A percentile compares a stretch with the other conserved stretches of the same genome.
These are phyloP conservation scores for Mucor circinelloides DNA, from an alignment of 371 early-diverging fungal genomes.

Conservation along the genomic window DNA sequence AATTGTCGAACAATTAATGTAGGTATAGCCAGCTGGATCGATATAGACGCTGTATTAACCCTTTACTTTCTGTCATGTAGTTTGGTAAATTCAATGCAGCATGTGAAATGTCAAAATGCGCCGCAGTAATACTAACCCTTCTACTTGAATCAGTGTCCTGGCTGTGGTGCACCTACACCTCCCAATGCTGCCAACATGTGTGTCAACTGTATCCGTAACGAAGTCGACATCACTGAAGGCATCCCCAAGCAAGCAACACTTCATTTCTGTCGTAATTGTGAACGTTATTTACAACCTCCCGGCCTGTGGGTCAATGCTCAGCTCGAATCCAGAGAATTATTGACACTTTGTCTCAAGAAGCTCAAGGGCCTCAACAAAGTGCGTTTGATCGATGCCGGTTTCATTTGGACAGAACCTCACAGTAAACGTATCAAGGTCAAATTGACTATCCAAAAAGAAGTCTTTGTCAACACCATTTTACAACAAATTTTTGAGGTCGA, in stretches of 20 bases:
- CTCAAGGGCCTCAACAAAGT: conserved; percentile 91
- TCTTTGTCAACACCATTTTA: conserved; percentile 91
- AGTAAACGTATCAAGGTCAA: conserved; percentile 92
- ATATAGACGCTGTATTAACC: neutral
- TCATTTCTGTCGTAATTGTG: conserved; percentile 96
- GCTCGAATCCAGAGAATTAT: conserved; percentile 93
- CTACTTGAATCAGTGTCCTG: conserved; percentile 81
- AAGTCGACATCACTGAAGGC: conserved; percentile 97
- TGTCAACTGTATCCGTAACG: conserved; percentile 95
- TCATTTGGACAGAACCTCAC: conserved; percentile 99
- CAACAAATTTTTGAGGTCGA: conserved; percentile 98
- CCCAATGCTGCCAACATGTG: conserved; percentile 99
- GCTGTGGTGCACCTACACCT: conserved; percentile 95
- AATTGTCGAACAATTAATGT: conserved; percentile 55
- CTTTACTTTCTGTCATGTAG: conserved; percentile 19
- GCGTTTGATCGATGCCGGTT: conserved; percentile 96
- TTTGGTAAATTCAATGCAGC: conserved; percentile 29
- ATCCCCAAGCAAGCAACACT: conserved; percentile 96
- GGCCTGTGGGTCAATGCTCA: conserved; percentile 88
- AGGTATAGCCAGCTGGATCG: conserved; percentile 10
- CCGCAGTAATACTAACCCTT: conserved; percentile 2
- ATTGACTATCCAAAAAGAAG: conserved; percentile 98
- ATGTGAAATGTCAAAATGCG: neutral
- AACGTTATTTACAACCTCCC: conserved; percentile 97
- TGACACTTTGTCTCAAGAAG: conserved; percentile 94